Evolutionary conservation across 2,329 filamentous ascomycete genomes (phyloP).

Genomic region (Cryphonectria radicalis): DNA sequence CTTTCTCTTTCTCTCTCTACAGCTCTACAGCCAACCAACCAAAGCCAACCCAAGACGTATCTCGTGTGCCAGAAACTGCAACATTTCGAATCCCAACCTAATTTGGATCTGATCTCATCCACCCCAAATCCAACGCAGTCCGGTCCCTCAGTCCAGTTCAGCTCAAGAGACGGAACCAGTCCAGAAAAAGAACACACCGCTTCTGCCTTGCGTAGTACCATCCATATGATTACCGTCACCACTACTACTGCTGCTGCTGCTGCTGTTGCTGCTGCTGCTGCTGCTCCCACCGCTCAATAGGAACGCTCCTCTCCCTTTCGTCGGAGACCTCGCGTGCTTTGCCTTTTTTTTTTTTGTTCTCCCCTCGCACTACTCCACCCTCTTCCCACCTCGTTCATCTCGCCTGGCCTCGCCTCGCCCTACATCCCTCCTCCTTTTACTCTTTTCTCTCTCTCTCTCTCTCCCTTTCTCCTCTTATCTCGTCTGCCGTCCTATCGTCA

Average conservation of each 20-base stretch:
- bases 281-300: background rate
- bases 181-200: background rate
- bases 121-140: background rate
- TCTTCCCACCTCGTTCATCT: background rate
- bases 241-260: background rate
- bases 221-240: background rate
- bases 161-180: background rate
- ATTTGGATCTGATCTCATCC: background rate
- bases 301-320: background rate
- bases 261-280: too few species aligned
- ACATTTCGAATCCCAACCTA: background rate
- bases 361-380: background rate
- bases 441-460: background rate
- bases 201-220: background rate
- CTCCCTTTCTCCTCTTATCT: background rate
- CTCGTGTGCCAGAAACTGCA: background rate
- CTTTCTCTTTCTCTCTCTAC: too few species aligned
- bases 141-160: background rate
- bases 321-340: slow-evolving; percentile 1
- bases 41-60: background rate
- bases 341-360: background rate
- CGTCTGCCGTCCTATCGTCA: background rate
- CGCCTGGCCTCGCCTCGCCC: background rate
- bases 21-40: background rate
- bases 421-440: background rate